Evolutionary conservation across 2,329 filamentous ascomycete species (phyloP).

Genomic region (Knufia fluminis): DNA sequence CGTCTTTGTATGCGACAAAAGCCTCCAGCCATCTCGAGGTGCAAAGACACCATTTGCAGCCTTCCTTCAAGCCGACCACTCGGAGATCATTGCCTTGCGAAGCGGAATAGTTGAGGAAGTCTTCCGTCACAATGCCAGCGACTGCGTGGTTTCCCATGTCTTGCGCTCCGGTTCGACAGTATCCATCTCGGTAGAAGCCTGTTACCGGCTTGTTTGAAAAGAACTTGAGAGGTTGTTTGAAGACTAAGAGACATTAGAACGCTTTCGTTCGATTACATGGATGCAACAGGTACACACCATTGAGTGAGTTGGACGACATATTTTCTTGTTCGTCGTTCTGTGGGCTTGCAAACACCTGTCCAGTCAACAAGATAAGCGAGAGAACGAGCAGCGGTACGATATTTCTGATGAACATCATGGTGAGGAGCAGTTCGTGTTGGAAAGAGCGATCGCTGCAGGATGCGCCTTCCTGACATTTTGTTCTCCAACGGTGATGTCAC

Average conservation of each 20-base stretch:
- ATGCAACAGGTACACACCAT: constrained; percentile 1
- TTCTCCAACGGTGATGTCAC: constrained; percentile 4
- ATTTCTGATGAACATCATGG: not conserved
- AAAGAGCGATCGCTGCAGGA: not conserved
- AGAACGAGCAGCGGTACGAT: not conserved
- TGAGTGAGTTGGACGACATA: constrained; percentile 8
- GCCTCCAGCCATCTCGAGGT: constrained; percentile 53
- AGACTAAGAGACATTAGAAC: constrained; percentile 31
- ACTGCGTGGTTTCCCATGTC: constrained; percentile 54
- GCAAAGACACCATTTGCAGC: constrained; percentile 58
- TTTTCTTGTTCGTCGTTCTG: not conserved
- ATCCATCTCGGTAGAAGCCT: constrained; percentile 55
- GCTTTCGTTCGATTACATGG: no score
- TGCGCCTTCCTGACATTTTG: not conserved
- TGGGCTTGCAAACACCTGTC: not conserved
- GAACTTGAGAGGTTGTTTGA: constrained; percentile 49
- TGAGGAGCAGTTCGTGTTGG: not conserved
- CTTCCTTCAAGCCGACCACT: constrained; percentile 45
- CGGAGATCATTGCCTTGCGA: constrained; percentile 52
- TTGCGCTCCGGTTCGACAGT: constrained; percentile 46
- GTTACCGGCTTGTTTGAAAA: constrained; percentile 52
- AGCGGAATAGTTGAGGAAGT: constrained; percentile 55
- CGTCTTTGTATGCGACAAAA: constrained; percentile 43
- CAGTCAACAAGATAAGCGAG: not conserved
- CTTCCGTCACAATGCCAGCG: constrained; percentile 48